Evolutionary conservation across 257 asterid genomes (phyloP), one percentile per base, ranked within the genome.

Genomic region (Nicotiana tabacum): DNA sequence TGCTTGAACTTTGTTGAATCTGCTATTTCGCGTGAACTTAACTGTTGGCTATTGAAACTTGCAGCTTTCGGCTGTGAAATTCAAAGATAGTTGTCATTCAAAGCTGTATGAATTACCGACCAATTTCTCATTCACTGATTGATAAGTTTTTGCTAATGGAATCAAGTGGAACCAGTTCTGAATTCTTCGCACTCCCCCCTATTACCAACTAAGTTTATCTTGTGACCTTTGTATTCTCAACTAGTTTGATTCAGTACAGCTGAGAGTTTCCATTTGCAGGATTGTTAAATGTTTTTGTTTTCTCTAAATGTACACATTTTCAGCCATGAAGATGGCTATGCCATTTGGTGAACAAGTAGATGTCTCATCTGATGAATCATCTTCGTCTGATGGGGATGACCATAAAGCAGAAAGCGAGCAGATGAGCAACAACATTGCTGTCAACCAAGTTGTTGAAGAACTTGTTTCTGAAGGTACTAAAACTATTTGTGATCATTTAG

Each of bases 301-400:
- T 35, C 8, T 67, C 27, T 68, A 37, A 8, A 18, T 4, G 55
- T 33, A 30, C 55, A 66, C 13, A 39, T 68, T 68, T 67, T 24
- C 9, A 10, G 33, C 57, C 81, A 88, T 90, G 91, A 78, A 84
- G 83, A 83, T 56, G 78, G 70, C 86, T 70, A 16, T 83, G 84
- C 81, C 90, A 60, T 46, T 84, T 30, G 74, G 35, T 78, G 92
- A 90, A 80, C 93, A 84, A 48, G 93, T 91, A 16, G 91, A 88
- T 57, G 88, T 92, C 83, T 92, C 90, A 67, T 88, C 93, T 5
- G 91, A 87, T 69, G 92, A 91, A 55, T 90, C 94, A 48, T 90
- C 92, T 68, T 32, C 74, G 24, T 88, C 88, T 55, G 91, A 86
- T 82, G 87, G 58, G 29, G 92, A 90, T 32, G 89, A 85, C 51